These are phyloP conservation scores for Phytophthora rubi DNA, from an alignment of 352 stramenopile genomes.

Conservation along the genomic window DNA sequence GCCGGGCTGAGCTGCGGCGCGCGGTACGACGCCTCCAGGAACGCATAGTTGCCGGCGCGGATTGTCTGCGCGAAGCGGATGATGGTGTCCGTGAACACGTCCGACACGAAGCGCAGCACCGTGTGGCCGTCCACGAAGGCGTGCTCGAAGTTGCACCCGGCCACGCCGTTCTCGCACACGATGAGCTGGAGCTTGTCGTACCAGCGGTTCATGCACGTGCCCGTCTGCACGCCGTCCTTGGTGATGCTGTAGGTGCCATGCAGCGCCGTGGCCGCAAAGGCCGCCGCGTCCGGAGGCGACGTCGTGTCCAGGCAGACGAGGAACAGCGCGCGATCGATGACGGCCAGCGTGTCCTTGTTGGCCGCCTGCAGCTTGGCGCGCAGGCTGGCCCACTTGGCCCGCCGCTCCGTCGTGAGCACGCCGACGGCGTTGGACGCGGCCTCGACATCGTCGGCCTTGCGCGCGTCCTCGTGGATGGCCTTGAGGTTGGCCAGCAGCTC, in stretches of 20 bases:
- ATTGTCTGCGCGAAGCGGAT: slow-evolving; percentile 95
- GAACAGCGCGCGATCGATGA: slow-evolving; percentile 94
- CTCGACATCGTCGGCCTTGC: slow-evolving; percentile 62
- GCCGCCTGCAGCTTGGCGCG: slow-evolving; percentile 78
- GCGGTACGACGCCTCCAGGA: slow-evolving; percentile 79
- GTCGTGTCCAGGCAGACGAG: slow-evolving; percentile 96
- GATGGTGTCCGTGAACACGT: slow-evolving; percentile 93
- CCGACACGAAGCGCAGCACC: slow-evolving; percentile 90
- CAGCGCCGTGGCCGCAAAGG: slow-evolving; percentile 86
- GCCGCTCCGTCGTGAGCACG: slow-evolving; percentile 92
- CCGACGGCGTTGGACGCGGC: slow-evolving; percentile 77
- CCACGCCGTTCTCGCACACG: slow-evolving; percentile 93
- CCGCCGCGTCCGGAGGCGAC: slow-evolving; percentile 72
- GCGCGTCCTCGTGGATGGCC: slow-evolving; percentile 89
- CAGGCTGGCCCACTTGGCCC: slow-evolving; percentile 90
- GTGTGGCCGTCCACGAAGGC: slow-evolving; percentile 97
- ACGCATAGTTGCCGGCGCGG: slow-evolving; percentile 78
- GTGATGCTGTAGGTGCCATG: slow-evolving; percentile 93
- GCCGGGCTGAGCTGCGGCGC: slow-evolving; percentile 60
- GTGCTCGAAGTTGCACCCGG: slow-evolving; percentile 98
- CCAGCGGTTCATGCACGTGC: slow-evolving; percentile 97
- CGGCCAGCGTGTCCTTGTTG: slow-evolving; percentile 83
- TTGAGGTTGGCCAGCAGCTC: slow-evolving; percentile 93
- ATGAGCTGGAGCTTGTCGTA: slow-evolving; percentile 98
- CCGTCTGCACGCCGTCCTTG: slow-evolving; percentile 74